Base-by-base conservation (phyloP, 768 basidiomycete genomes). In the Cyclocybe cylindracea region DNA sequence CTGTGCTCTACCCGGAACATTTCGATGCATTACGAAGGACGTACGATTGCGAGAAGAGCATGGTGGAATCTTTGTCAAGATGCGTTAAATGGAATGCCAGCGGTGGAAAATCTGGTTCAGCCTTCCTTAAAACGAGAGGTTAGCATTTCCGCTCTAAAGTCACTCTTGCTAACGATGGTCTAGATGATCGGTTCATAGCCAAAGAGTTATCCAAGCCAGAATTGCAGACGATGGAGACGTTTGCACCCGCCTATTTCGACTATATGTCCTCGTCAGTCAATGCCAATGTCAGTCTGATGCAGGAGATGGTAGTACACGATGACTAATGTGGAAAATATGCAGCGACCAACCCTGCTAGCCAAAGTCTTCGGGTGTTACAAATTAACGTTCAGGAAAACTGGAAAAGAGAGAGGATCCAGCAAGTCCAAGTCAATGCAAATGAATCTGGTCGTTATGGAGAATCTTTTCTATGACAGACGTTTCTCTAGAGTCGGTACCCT, bases 391-490 rank as follows among this genome's bases (percentile, higher is more conserved):
- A 84, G 83, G 58, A 94, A 92, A 66, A 82, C 83, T 2, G 83
- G 85, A 24, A 87, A 84, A 54, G 91, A 90, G 57, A 82, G 75
- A 53, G 77, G 77, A 6, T 65, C 77, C 7, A 82, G 78, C 47
- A 91, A 78, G 69, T 81, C 84, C 5, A 92, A 91, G 64, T 82
- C 86, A 2, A 91, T 89, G 6, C 85, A 94, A 59, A 95, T 98
- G 91, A 97, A 97, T 62, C 76, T 99, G 16, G 73, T 98, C 35
- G 91, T 99, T 44, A 98, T 98, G 96, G 97, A 99, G 71, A 99
- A 95, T 61, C 74, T 96, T 8, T 97, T 98, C 65, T 95, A 97
- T 67, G 91, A 95, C 56, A 82, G 91, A 49, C 83, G 88, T 9
- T 96, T 98, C 62, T 85, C 88, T 3, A 92, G 89, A 79, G 93